phyloP scores from a whole-genome alignment of 2,329 filamentous ascomycete species.

The Pseudocercospora cruenta region DNA sequence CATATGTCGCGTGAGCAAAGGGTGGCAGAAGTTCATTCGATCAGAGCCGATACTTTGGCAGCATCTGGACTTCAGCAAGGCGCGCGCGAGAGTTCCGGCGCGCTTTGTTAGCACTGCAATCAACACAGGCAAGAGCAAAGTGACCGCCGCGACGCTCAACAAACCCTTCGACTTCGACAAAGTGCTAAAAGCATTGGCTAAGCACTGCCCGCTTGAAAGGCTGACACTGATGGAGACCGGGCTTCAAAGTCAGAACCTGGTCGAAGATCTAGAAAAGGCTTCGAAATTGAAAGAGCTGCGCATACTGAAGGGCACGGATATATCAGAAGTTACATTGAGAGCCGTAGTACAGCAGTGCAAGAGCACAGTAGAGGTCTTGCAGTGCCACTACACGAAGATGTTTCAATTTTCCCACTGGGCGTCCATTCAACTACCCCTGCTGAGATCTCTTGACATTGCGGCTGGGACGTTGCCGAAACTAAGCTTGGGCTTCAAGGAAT shows the following conservation, averaged over 20 bases:
- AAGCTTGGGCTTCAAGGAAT: background rate
- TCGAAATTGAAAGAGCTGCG: constrained; percentile 27
- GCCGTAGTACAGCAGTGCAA: background rate
- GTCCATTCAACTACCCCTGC: background rate
- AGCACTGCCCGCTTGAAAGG: constrained; percentile 39
- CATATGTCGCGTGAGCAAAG: constrained; percentile 58
- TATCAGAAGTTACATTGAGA: constrained; percentile 16
- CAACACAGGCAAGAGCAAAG: constrained; percentile 42
- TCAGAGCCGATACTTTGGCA: constrained; percentile 55
- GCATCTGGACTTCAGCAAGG: constrained; percentile 56
- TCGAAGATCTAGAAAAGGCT: constrained; percentile 22
- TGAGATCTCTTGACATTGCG: constrained; percentile 12
- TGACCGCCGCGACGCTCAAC: constrained; percentile 42
- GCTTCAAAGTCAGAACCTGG: constrained; percentile 26
- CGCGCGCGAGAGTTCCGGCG: constrained; percentile 46
- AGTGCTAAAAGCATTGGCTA: constrained; percentile 42
- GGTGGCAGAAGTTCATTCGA: constrained; percentile 58
- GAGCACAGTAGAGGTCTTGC: constrained; percentile 13
- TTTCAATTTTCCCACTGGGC: constrained; percentile 10
- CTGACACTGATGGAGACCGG: constrained; percentile 42
- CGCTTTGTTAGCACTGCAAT: constrained; percentile 49
- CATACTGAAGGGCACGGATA: constrained; percentile 24
- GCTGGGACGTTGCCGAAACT: background rate
- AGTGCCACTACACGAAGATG: constrained; percentile 2
- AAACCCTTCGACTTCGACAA: constrained; percentile 46